Evolutionary conservation across 495 filamentous ascomycete genomes (phyloP), one percentile per base, ranked within the genome.

Genomic region (Penicillium pancosmium): DNA sequence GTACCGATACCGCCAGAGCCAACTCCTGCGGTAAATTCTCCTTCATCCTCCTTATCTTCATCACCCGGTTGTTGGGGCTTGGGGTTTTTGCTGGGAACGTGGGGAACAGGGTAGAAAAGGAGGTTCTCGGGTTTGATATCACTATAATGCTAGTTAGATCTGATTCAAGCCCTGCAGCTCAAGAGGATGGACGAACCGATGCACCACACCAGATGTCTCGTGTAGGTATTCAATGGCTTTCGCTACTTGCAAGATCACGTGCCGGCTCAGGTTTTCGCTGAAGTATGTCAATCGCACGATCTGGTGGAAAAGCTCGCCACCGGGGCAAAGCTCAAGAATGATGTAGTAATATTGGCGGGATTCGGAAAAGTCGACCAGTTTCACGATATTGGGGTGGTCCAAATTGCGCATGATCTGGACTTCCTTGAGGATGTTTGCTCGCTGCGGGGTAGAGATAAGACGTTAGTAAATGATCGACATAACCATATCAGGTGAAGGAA

Each of bases 71-170:
- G 83, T 62, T 80, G 85, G 5, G 90, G 88, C 71, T 91, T 90
- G 3, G 91, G 92, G 52, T 84, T 78, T 72, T 87, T 92, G 25
- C 89, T 88, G 0, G 93, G 91, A 31, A 93, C 75, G 50, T 96
- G 88, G 0, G 90, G 86, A 47, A 83, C 88, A 23, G 92, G 94
- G 58, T 91, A 89, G 75, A 98, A 98, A 11, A 98, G 82, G 27
- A 98, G 82, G 63, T 98, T 98, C 68, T 98, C 94, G 4, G 94
- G 94, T 78, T 98, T 98, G 76, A 98, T 98, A 70, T 98, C 94
- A 69, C 94, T 98, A 67, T 34, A 25, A 4, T 5, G 12, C 2
- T 2, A 33, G 60, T 73, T 55, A 70, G 60, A 16, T n/a, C 1
- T 46, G n/a, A n/a, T 12, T 38, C 36, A 38, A 38, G 5, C 36